Percentiles rank a stretch among this genome's conserved stretches.
Evolutionary conservation across 2,329 filamentous ascomycete genomes (phyloP).

Genomic region (Ceratocystiopsis brevicomis): DNA sequence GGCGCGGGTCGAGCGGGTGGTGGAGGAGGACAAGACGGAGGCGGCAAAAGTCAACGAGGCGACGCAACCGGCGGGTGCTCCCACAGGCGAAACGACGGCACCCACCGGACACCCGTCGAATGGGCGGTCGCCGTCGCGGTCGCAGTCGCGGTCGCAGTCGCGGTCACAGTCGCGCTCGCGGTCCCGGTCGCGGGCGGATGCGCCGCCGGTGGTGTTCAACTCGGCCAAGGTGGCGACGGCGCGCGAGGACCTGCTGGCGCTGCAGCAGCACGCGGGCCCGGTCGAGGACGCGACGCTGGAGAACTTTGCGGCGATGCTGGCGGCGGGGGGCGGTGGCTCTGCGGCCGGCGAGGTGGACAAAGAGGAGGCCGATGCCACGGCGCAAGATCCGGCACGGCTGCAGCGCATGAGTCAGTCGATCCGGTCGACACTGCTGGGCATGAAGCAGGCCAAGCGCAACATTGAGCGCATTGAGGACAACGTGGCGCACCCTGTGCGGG

Average conservation of each 20-base stretch:
- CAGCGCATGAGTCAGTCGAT: constrained; percentile 33
- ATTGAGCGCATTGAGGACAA: constrained; percentile 38
- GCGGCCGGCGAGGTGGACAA: constrained; percentile 10
- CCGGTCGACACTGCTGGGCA: constrained; percentile 29
- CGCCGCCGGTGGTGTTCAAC: constrained; percentile 32
- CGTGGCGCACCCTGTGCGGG: constrained; percentile 20
- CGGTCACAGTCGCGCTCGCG: constrained; percentile 12
- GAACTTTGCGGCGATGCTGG: constrained; percentile 32
- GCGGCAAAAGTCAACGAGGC: background rate
- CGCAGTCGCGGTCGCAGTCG: background rate
- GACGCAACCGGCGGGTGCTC: background rate
- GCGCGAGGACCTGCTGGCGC: constrained; percentile 34
- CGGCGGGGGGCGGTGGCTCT: constrained; percentile 12
- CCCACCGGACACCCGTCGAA: background rate
- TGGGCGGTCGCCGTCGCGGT: too few relatives aligned
- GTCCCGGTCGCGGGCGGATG: constrained; percentile 20
- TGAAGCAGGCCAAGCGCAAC: constrained; percentile 35
- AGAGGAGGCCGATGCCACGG: constrained; percentile 9
- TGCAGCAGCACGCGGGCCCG: constrained; percentile 32
- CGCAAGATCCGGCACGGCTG: constrained; percentile 12
- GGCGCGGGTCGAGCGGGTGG: constrained; percentile 19
- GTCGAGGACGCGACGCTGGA: constrained; percentile 43
- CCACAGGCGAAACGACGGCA: background rate
- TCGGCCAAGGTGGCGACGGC: constrained; percentile 34
- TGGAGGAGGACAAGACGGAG: constrained; percentile 1